Percentiles rank a stretch among this genome's conserved stretches.
Evolutionary conservation across 306 rosid genomes (phyloP).

Genomic region (Chamaecrista fasciculata): DNA sequence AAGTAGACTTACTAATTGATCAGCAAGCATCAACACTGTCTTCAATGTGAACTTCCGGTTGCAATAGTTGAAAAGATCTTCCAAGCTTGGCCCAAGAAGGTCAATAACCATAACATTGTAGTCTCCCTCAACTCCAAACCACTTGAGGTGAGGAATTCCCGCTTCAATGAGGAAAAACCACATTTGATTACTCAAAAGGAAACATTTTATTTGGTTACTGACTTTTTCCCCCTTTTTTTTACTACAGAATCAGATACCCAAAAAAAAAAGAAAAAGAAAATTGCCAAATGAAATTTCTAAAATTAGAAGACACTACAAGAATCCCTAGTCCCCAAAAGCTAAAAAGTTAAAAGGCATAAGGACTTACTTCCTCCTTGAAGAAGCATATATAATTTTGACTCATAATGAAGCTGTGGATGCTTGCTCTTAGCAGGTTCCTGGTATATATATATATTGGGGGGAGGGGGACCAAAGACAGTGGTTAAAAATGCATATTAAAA

Average conservation of each 20-base stretch:
- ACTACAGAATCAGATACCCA: constrained; percentile 5
- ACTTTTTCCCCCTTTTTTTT: neutral
- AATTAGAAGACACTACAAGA: constrained; percentile 6
- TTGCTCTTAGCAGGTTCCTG: constrained; percentile 95
- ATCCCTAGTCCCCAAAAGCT: neutral
- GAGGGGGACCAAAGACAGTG: neutral
- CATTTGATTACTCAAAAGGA: constrained; percentile 33
- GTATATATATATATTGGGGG: no score
- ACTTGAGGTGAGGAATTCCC: constrained; percentile 97
- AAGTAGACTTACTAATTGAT: constrained; percentile 76
- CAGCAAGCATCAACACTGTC: constrained; percentile 97
- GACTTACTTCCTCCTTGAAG: constrained; percentile 99
- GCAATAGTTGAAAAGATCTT: constrained; percentile 96
- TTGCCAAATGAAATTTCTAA: constrained; percentile 8
- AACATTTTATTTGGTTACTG: constrained; percentile 13
- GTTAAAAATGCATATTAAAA: constrained; percentile 24
- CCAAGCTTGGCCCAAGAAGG: constrained; percentile 99
- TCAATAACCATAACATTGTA: constrained; percentile 96
- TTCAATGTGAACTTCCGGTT: constrained; percentile 85
- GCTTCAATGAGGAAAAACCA: constrained; percentile 54
- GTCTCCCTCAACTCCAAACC: constrained; percentile 98
- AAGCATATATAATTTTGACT: constrained; percentile 95
- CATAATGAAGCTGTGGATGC: constrained; percentile 99
- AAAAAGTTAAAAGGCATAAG: constrained; percentile 16
- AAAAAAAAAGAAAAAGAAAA: constrained; percentile 15